Conservation (phyloP, 2,329 filamentous ascomycete species). For the Thelonectria rubi region DNA sequence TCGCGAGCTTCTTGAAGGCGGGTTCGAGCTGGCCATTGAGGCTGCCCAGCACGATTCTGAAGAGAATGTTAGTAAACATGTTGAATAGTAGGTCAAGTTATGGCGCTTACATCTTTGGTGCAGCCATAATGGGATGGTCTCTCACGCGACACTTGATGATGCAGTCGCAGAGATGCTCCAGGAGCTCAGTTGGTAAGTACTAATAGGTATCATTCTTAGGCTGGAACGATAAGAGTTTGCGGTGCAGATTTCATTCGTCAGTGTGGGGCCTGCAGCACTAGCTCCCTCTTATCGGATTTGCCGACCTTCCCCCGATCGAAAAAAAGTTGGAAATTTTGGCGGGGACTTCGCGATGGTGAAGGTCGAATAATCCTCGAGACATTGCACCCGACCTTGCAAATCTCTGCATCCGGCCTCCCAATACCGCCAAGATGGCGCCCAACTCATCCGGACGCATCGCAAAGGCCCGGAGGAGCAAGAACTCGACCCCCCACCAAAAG, state of each 20-base stretch:
- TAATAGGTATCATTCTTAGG: no score
- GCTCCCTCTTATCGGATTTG: constrained; percentile 48
- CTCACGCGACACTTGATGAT: constrained; percentile 12
- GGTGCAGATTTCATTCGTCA: constrained; percentile 46
- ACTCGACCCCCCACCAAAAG: constrained; percentile 77
- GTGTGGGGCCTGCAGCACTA: constrained; percentile 22
- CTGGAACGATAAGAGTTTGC: constrained; percentile 47
- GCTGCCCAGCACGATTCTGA: constrained; percentile 81
- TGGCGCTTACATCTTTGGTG: constrained; percentile 57
- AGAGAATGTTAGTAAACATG: constrained; percentile 22
- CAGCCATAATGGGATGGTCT: constrained; percentile 51
- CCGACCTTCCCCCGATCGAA: constrained; percentile 47
- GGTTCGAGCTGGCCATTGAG: constrained; percentile 80
- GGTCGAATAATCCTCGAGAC: constrained; percentile 33
- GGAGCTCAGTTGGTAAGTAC: no score
- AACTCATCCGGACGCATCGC: constrained; percentile 72
- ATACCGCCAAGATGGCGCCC: constrained; percentile 64
- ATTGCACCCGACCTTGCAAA: constrained; percentile 36
- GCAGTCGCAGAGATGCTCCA: constrained; percentile 10
- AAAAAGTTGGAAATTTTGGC: constrained; percentile 45
- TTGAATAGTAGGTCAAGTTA: background rate
- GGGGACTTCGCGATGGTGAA: constrained; percentile 39
- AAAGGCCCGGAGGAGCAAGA: constrained; percentile 75
- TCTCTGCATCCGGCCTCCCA: constrained; percentile 36
- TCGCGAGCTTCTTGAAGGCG: constrained; percentile 81